Conservation (phyloP, 345 rosid species). For the Raphanus sativus region DNA sequence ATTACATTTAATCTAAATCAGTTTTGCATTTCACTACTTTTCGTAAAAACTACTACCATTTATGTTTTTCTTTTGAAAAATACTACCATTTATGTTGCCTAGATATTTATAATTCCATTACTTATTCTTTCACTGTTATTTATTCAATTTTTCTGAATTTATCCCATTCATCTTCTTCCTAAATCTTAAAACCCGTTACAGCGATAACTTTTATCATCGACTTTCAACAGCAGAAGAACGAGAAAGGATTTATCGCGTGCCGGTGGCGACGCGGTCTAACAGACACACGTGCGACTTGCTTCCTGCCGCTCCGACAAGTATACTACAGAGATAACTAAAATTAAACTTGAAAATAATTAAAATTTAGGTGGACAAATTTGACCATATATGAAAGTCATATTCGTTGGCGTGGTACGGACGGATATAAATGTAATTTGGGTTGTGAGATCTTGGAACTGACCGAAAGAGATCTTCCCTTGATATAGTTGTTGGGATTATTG, state of each 20-base stretch:
- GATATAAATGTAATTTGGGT: slow-evolving; percentile 1
- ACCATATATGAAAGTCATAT: slow-evolving; percentile 34
- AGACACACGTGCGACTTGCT: slow-evolving; percentile 65
- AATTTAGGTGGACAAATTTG: slow-evolving; percentile 30
- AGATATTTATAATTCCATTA: too few relatives aligned
- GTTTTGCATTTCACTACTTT: too few relatives aligned
- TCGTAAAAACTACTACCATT: too few relatives aligned
- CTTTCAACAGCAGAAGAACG: slow-evolving; percentile 28
- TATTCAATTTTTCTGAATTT: background rate
- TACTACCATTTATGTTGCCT: too few relatives aligned
- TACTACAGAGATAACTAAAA: background rate
- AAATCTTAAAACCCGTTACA: background rate
- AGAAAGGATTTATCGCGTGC: slow-evolving; percentile 48
- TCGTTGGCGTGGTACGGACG: slow-evolving; percentile 27
- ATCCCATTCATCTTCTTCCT: background rate
- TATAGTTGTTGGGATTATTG: slow-evolving; percentile 40
- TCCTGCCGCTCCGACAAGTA: slow-evolving; percentile 43
- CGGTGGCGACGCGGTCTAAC: slow-evolving; percentile 25
- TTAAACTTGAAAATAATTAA: background rate
- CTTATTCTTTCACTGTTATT: too few relatives aligned
- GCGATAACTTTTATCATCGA: background rate
- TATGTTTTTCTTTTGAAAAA: too few relatives aligned
- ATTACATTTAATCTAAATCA: too few relatives aligned
- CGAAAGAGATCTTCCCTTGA: slow-evolving; percentile 30
- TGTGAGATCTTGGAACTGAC: slow-evolving; percentile 19